phyloP scores from a whole-genome alignment of 2,329 filamentous ascomycete genomes.

The Fusarium sp. region DNA sequence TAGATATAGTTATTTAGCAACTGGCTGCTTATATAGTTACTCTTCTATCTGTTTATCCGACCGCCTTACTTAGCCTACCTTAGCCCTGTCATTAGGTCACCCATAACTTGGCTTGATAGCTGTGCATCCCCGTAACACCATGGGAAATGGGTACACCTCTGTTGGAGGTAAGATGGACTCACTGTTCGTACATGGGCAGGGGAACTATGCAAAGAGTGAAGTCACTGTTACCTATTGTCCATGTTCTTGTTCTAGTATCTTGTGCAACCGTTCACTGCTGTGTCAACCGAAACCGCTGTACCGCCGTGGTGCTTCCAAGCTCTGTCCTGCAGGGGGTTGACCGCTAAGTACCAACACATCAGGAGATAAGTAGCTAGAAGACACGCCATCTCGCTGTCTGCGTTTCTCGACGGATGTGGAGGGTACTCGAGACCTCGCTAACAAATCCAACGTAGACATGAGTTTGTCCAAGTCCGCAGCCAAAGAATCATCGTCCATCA shows the following conservation, averaged over 20 bases:
- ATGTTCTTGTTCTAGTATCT: not conserved
- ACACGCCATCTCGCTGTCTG: not conserved
- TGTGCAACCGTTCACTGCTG: not conserved
- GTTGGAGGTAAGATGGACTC: not conserved
- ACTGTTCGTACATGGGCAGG: not conserved
- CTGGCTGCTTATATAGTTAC: not conserved
- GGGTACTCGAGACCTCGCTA: not conserved
- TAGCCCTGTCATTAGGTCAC: not conserved
- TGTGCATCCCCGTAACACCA: not conserved
- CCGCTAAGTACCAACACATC: not conserved
- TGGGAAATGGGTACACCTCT: not conserved
- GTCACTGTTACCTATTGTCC: not conserved
- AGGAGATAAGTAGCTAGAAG: not conserved
- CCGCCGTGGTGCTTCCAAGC: not conserved
- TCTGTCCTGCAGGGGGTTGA: not conserved
- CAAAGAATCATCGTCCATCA: not conserved
- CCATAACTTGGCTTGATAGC: not conserved
- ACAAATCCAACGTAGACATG: not conserved
- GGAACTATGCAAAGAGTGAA: not conserved
- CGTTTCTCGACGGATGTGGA: not conserved
- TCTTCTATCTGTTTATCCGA: not conserved
- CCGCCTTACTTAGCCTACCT: not conserved
- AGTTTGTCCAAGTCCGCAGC: not conserved
- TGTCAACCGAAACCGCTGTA: not conserved
- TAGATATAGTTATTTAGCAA: not conserved